Percentiles rank a stretch among this genome's conserved stretches.
These are phyloP conservation scores for Fusarium sp. DNA, from an alignment of 2,329 filamentous ascomycete genomes.

Conservation along the genomic window DNA sequence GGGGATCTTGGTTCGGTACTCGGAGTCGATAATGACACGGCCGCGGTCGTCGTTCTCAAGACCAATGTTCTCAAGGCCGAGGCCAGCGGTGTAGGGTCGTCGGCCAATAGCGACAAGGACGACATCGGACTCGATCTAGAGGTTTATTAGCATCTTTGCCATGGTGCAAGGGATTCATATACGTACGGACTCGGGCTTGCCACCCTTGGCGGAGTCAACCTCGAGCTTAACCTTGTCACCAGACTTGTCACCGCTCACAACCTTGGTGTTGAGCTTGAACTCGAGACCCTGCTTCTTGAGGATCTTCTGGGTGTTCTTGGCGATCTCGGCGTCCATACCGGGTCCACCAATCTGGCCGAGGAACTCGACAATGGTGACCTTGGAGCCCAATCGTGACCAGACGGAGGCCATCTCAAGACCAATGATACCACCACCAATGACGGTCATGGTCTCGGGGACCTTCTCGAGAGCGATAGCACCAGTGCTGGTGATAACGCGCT, in stretches of 20 bases:
- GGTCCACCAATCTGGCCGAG: slow-evolving; percentile 95
- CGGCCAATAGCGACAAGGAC: slow-evolving; percentile 97
- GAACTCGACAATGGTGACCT: slow-evolving; percentile 98
- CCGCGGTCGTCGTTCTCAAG: slow-evolving; percentile 93
- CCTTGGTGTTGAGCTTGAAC: slow-evolving; percentile 98
- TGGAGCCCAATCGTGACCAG: slow-evolving; percentile 92
- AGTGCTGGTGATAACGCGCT: slow-evolving; percentile 96
- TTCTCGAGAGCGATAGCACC: slow-evolving; percentile 90
- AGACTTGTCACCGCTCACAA: slow-evolving; percentile 83
- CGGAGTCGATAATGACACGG: slow-evolving; percentile 95
- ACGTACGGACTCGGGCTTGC: slow-evolving; percentile 89
- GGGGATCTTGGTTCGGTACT: slow-evolving; percentile 97
- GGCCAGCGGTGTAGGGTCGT: slow-evolving; percentile 90
- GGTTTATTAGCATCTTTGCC: slow-evolving; percentile 38
- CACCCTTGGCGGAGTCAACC: slow-evolving; percentile 93
- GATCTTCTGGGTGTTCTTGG: slow-evolving; percentile 92
- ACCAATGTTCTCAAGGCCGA: slow-evolving; percentile 94
- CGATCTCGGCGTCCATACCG: slow-evolving; percentile 95
- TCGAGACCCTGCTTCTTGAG: slow-evolving; percentile 97
- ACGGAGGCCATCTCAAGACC: slow-evolving; percentile 98
- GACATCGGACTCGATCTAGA: slow-evolving; percentile 90
- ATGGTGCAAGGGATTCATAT: not conserved
- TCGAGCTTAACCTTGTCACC: slow-evolving; percentile 84
- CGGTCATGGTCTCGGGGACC: slow-evolving; percentile 95
- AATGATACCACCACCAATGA: slow-evolving; percentile 98